A percentile compares a stretch with the other conserved stretches of the same genome.
Evolutionary conservation across 176 grass and related monocot species (phyloP).

Genomic region (Chloris gayana): DNA sequence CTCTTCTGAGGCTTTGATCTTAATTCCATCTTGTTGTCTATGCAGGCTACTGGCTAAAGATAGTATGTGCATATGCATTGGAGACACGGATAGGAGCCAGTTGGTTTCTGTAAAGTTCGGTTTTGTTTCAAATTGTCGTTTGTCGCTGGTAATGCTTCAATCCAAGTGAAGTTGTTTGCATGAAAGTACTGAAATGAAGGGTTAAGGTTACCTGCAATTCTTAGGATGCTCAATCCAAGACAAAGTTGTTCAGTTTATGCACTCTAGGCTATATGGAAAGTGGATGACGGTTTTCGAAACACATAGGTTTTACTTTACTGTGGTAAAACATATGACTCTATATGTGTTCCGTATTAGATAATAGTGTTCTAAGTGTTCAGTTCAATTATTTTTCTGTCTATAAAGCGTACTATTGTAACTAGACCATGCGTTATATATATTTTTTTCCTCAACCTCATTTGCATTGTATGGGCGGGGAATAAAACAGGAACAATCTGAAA

Average conservation of each 20-base stretch:
- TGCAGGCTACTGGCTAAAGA: constrained; percentile 11
- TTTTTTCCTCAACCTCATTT: too few species aligned
- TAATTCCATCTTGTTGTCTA: constrained; percentile 4
- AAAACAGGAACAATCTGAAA: too few species aligned
- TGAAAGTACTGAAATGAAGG: background rate
- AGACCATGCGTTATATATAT: too few species aligned
- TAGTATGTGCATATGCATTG: background rate
- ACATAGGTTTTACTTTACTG: background rate
- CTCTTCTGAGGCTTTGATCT: constrained; percentile 1
- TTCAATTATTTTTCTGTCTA: too few species aligned
- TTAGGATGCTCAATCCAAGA: background rate
- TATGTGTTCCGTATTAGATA: background rate
- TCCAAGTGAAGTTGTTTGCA: background rate
- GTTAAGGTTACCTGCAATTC: background rate
- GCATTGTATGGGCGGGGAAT: too few species aligned
- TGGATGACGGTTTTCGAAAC: constrained; percentile 17
- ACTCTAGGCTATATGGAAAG: background rate
- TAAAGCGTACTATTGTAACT: too few species aligned
- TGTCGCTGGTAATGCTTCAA: constrained; percentile 24
- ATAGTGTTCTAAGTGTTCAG: background rate
- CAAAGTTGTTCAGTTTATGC: background rate
- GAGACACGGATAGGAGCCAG: background rate
- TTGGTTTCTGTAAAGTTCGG: background rate
- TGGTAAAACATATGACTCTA: constrained; percentile 15
- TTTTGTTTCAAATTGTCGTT: background rate